Evolutionary conservation across 78 protist species (phyloP), one percentile per base, ranked within the genome.

Genomic region (Dictyostelium purpureum): DNA sequence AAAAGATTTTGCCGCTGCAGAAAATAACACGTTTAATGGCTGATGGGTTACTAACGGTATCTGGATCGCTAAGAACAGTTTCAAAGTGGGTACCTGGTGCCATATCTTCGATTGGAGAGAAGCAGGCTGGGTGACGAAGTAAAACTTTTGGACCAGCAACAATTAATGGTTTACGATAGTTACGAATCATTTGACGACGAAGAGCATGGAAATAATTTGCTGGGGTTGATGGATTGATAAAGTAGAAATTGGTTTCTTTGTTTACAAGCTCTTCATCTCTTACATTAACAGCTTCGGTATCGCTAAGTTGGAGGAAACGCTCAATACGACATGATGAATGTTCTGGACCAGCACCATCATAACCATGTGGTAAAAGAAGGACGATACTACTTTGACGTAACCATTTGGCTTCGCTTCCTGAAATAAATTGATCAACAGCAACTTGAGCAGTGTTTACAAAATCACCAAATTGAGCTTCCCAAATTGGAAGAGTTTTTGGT

Each of bases 401-500:
- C 96, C 96, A 93, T 56, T 93, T 93, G 11, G 75, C 11, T 79
- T 97, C 98, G 51, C 93, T 69, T 14, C 88, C 26, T 19, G 91
- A 2, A 52, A 97, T 1, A 74, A 97, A 96, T 70, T 81, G 94
- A 94, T 98, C 99, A 59, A 97, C 35, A 21, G 88, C 81, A 63
- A 96, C 82, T 90, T 97, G 98, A 14, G 98, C 98, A 66, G 90
- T 79, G 79, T 98, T 97, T 14, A 94, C 83, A 37, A 97, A 98
- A 85, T 97, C 98, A 35, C 98, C 98, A 31, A 98, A 97, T 79
- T 98, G 99, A 11, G 98, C 99, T 91, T 98, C 99, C 99, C 99
- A 98, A 40, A 97, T 49, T 47, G 96, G 96, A 11, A 98, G 89
- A 14, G 87, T 51, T 71, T 90, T 78, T 51, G 98, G 98, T n/a